phyloP scores from a whole-genome alignment of 768 basidiomycete species.

The Panaeolus papilionaceus region DNA sequence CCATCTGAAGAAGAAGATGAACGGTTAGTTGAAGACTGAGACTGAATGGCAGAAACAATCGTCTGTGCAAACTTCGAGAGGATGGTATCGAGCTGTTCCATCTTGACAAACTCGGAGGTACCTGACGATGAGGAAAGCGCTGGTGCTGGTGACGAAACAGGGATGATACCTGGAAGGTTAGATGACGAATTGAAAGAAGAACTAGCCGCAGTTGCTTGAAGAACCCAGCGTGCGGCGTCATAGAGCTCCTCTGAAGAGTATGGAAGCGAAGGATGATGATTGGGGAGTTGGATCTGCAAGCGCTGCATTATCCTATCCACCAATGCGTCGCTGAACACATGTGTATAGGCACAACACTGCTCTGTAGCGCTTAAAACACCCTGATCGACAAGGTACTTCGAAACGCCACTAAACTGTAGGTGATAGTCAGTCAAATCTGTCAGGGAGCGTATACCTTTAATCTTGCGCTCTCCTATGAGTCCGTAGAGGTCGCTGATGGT shows the following conservation, averaged over 20 bases:
- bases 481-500: conserved; percentile 28
- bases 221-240: conserved; percentile 19
- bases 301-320: not conserved
- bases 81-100: too few species aligned
- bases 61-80: too few species aligned
- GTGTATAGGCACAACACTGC: conserved; percentile 15
- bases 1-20: too few species aligned
- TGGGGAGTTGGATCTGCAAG: conserved; percentile 16
- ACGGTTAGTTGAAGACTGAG: too few species aligned
- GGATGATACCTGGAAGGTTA: too few species aligned
- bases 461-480: conserved; percentile 26
- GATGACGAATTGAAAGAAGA: conserved; percentile 13
- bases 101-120: too few species aligned
- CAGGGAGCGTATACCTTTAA: conserved; percentile 22
- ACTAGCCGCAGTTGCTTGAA: conserved; percentile 21
- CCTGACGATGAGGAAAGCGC: too few species aligned
- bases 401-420: conserved; percentile 28
- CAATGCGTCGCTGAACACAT: conserved; percentile 5
- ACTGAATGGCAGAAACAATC: too few species aligned
- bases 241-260: conserved; percentile 17
- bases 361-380: not conserved
- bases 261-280: conserved; percentile 16
- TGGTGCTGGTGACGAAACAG: not conserved
- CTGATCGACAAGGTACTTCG: conserved; percentile 24
- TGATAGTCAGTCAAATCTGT: conserved; percentile 25